phyloP scores from a whole-genome alignment of 768 basidiomycete genomes.

The Collybia mongolica region DNA sequence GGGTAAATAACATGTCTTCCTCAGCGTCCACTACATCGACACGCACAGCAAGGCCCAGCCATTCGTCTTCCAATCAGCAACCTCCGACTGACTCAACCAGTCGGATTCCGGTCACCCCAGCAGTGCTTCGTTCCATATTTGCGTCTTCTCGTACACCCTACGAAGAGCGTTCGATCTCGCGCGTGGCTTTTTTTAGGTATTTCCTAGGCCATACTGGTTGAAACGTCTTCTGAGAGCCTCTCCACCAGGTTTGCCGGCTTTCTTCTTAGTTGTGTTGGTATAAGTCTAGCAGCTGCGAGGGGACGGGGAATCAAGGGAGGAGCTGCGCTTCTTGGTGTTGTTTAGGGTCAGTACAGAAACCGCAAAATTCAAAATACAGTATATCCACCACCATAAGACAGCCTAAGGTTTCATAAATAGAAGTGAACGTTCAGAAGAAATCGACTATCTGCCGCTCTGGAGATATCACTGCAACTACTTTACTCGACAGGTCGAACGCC shows the following conservation, averaged over 20 bases:
- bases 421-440: constrained; percentile 32
- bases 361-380: constrained; percentile 32
- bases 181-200: constrained; percentile 85
- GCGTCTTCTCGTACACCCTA: constrained; percentile 79
- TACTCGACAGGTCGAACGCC: constrained; percentile 52
- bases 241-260: constrained; percentile 73
- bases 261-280: constrained; percentile 76
- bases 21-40: constrained; percentile 52
- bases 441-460: constrained; percentile 50
- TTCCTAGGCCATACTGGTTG: constrained; percentile 3
- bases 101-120: constrained; percentile 81
- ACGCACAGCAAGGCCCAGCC: constrained; percentile 37
- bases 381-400: constrained; percentile 3
- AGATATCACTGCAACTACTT: constrained; percentile 57
- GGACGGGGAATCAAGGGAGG: constrained; percentile 66
- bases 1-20: constrained; percentile 39
- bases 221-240: background rate
- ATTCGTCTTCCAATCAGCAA: constrained; percentile 28
- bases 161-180: constrained; percentile 82
- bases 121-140: constrained; percentile 80
- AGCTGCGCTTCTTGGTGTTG: constrained; percentile 69
- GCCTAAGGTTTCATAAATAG: constrained; percentile 3
- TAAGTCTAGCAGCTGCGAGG: constrained; percentile 72
- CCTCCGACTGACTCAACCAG: constrained; percentile 47
- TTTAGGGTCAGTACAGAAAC: constrained; percentile 24